Percentiles rank a stretch among this genome's conserved stretches.
Conservation (phyloP, 768 basidiomycete species). For the Leccinellum luteum region DNA sequence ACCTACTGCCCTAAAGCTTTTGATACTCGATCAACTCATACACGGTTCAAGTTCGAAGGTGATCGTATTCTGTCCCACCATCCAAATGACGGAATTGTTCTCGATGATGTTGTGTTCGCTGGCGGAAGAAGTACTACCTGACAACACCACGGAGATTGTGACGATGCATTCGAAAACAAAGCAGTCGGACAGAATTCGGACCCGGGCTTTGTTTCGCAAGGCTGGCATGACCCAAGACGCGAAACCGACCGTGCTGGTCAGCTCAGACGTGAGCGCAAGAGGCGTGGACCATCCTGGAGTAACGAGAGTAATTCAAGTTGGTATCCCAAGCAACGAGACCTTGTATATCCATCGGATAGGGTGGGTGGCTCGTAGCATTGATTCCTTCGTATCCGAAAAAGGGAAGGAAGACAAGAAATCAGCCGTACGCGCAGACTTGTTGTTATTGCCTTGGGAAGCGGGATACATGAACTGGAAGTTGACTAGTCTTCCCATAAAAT, state of each 20-base stretch:
- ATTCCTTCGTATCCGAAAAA: constrained; percentile 37
- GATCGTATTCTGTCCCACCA: constrained; percentile 83
- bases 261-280: constrained; percentile 86
- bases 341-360: constrained; percentile 87
- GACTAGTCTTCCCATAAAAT: constrained; percentile 65
- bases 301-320: constrained; percentile 89
- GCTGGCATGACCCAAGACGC: constrained; percentile 25
- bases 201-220: constrained; percentile 26
- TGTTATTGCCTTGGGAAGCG: constrained; percentile 77
- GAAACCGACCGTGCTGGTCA: constrained; percentile 63
- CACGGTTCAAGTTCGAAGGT: constrained; percentile 67
- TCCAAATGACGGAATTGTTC: constrained; percentile 80
- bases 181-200: constrained; percentile 16
- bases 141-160: constrained; percentile 55
- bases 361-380: constrained; percentile 72
- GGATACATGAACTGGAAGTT: constrained; percentile 64
- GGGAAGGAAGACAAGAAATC: neutral
- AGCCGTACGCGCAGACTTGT: constrained; percentile 63
- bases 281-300: constrained; percentile 89
- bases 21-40: constrained; percentile 84
- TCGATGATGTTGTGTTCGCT: constrained; percentile 58
- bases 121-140: constrained; percentile 43
- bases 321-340: constrained; percentile 65
- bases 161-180: constrained; percentile 80
- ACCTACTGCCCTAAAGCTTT: constrained; percentile 72